Conservation (phyloP, 2,329 filamentous ascomycete genomes). For the Pezicula carpinea region DNA sequence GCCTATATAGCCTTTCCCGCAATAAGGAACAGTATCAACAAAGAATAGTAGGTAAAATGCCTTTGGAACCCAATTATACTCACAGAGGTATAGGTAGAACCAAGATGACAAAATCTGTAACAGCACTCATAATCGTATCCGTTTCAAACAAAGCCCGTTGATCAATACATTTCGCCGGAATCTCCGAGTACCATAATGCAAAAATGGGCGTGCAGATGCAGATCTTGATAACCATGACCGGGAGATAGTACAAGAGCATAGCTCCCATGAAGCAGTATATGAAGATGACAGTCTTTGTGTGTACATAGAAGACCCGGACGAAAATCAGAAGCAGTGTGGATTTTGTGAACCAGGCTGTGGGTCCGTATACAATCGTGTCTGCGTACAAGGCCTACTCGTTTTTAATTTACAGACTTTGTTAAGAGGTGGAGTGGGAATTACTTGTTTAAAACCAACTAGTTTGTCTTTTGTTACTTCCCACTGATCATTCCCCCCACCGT, state of each 20-base stretch:
- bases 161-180: conserved; percentile 26
- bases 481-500: conserved; percentile 8
- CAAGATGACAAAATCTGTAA: conserved; percentile 32
- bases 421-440: neutral
- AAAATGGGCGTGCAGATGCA: conserved; percentile 17
- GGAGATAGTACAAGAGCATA: conserved; percentile 12
- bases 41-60: too few species aligned
- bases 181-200: conserved; percentile 17
- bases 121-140: conserved; percentile 28
- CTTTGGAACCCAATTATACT: too few species aligned
- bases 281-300: conserved; percentile 9
- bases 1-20: too few species aligned
- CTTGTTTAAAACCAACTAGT: conserved; percentile 3
- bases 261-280: conserved; percentile 16
- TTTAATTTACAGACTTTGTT: neutral
- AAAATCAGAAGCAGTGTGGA: conserved; percentile 23
- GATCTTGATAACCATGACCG: conserved; percentile 12
- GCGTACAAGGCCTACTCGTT: conserved; percentile 7
- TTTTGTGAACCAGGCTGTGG: conserved; percentile 20
- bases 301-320: conserved; percentile 19
- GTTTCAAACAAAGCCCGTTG: conserved; percentile 29
- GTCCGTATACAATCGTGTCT: conserved; percentile 17
- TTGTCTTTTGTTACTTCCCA: conserved; percentile 7
- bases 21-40: too few species aligned
- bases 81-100: conserved; percentile 29